Conservation (phyloP, 2,329 filamentous ascomycete species). For the Passalora sequoiae region DNA sequence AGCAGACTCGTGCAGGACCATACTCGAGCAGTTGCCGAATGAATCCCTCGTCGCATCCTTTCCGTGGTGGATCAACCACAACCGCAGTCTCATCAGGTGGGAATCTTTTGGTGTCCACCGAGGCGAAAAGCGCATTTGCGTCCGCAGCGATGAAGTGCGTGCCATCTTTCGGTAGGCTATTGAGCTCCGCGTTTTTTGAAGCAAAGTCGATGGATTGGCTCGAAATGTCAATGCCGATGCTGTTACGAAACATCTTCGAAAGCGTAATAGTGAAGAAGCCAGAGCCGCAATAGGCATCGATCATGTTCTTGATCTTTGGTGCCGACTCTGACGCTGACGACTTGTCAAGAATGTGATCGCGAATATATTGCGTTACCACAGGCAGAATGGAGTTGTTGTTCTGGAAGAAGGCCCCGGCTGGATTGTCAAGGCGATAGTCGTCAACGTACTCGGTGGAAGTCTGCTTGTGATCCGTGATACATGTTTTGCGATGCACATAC, state of each 20-base stretch:
- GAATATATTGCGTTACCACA: conserved; percentile 79
- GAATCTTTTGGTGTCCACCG: conserved; percentile 54
- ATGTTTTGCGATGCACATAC: conserved; percentile 75
- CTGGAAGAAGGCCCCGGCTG: conserved; percentile 93
- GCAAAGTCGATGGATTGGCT: conserved; percentile 72
- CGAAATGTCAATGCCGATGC: conserved; percentile 86
- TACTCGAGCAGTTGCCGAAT: conserved; percentile 73
- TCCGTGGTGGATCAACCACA: conserved; percentile 94
- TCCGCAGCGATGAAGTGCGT: conserved; percentile 87
- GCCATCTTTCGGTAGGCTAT: conserved; percentile 61
- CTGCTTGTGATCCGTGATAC: conserved; percentile 79
- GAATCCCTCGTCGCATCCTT: conserved; percentile 86
- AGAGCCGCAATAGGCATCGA: conserved; percentile 95
- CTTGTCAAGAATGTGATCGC: conserved; percentile 60
- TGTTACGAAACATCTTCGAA: conserved; percentile 70
- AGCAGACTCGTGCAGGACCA: conserved; percentile 74
- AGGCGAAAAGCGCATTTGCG: conserved; percentile 74
- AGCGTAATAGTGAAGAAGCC: conserved; percentile 96
- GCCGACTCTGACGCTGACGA: conserved; percentile 26
- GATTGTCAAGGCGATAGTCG: conserved; percentile 79
- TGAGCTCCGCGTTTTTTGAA: conserved; percentile 69
- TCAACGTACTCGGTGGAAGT: conserved; percentile 84
- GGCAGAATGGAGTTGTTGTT: conserved; percentile 99
- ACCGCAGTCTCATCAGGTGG: conserved; percentile 78
- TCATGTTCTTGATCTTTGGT: conserved; percentile 69